A percentile compares a stretch with the other conserved stretches of the same genome.
phyloP scores from a whole-genome alignment of 2,329 filamentous ascomycete genomes.

The Domatiomyces catenatus region DNA sequence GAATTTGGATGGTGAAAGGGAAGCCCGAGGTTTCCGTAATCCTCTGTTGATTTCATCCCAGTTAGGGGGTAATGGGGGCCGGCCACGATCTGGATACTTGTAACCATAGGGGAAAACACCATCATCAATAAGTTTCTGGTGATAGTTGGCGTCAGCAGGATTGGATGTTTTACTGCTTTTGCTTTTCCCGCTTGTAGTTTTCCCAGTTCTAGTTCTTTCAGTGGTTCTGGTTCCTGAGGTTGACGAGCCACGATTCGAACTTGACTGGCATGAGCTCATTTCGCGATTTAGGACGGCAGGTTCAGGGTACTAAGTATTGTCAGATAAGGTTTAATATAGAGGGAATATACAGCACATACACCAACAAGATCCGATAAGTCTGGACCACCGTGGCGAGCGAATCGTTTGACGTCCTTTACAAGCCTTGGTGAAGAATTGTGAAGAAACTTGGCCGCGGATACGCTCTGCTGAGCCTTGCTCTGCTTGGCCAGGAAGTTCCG shows the following conservation, averaged over 20 bases:
- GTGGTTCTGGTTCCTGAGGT: constrained; percentile 19
- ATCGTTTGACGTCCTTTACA: constrained; percentile 14
- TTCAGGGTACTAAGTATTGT: constrained; percentile 15
- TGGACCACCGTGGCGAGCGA: constrained; percentile 23
- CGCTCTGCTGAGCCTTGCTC: too few species aligned
- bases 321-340: constrained; percentile 1
- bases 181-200: too few species aligned
- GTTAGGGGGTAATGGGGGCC: too few species aligned
- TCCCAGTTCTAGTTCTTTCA: constrained; percentile 17
- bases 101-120: constrained; percentile 19
- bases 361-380: constrained; percentile 23
- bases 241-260: too few species aligned
- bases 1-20: constrained; percentile 15
- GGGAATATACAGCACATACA: constrained; percentile 21
- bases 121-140: constrained; percentile 24
- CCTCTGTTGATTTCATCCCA: too few species aligned
- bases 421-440: constrained; percentile 1
- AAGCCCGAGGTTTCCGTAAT: constrained; percentile 12
- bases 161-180: too few species aligned
- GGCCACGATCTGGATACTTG: too few species aligned
- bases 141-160: constrained; percentile 21
- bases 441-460: constrained; percentile 1
- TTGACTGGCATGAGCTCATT: constrained; percentile 16
- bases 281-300: constrained; percentile 1
- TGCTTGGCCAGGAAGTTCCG: too few species aligned